These are phyloP conservation scores for Cercophora newfieldiana DNA, from an alignment of 495 filamentous ascomycete genomes.

Conservation along the genomic window DNA sequence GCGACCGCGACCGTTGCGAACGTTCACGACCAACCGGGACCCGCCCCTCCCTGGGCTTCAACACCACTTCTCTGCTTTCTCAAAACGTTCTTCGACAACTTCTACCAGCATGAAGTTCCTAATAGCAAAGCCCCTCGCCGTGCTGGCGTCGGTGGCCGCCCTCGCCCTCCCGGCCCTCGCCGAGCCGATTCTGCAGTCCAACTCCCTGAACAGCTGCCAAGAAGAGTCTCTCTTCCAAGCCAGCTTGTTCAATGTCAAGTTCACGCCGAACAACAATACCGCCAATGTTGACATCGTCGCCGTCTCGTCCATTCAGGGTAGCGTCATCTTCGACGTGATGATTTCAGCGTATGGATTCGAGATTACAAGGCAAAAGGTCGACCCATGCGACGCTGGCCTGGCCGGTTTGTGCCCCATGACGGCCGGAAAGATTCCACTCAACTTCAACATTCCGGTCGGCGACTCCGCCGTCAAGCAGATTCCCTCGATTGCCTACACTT, in stretches of 20 bases:
- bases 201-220: slow-evolving; percentile 76
- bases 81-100: neutral
- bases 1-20: neutral
- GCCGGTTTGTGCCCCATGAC: slow-evolving; percentile 91
- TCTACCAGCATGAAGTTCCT: slow-evolving; percentile 3
- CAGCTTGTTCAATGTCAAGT: slow-evolving; percentile 77
- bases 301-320: slow-evolving; percentile 80
- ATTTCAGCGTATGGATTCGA: slow-evolving; percentile 52
- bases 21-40: neutral
- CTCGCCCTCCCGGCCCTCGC: slow-evolving; percentile 1
- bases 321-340: slow-evolving; percentile 67
- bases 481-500: slow-evolving; percentile 82
- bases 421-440: slow-evolving; percentile 75
- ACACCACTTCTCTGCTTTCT: neutral
- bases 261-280: slow-evolving; percentile 72
- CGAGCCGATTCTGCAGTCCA: slow-evolving; percentile 57
- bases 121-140: neutral
- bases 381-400: slow-evolving; percentile 74
- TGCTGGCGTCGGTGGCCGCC: neutral
- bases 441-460: slow-evolving; percentile 55
- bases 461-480: slow-evolving; percentile 60
- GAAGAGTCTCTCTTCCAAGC: slow-evolving; percentile 78
- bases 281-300: slow-evolving; percentile 76
- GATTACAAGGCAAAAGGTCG: slow-evolving; percentile 64
- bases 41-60: slow-evolving; percentile 1